Evolutionary conservation across 495 filamentous ascomycete genomes (phyloP).

Genomic region (Aspergillus funiculosus): DNA sequence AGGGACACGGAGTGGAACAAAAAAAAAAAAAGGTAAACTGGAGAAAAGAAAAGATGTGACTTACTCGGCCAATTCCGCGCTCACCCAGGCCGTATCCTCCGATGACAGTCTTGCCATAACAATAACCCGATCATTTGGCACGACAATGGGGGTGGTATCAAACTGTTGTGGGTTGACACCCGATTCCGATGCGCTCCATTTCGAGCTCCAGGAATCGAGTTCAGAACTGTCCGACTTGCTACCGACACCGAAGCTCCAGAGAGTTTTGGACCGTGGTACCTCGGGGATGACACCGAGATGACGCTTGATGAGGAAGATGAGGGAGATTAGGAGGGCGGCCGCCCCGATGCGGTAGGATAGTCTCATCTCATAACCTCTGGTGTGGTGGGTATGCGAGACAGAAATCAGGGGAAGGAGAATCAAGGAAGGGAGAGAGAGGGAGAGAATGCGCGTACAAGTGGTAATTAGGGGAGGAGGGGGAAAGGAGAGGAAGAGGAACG

Average conservation of each 20-base stretch:
- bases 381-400: slow-evolving; percentile 1
- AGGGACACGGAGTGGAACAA: not conserved
- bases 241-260: slow-evolving; percentile 31
- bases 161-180: slow-evolving; percentile 22
- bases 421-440: not conserved
- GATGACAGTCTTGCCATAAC: slow-evolving; percentile 37
- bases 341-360: slow-evolving; percentile 35
- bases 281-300: slow-evolving; percentile 27
- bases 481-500: slow-evolving; percentile 7
- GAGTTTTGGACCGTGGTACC: slow-evolving; percentile 19
- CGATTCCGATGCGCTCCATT: slow-evolving; percentile 8
- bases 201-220: slow-evolving; percentile 2
- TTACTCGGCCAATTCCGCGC: slow-evolving; percentile 36
- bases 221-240: slow-evolving; percentile 6
- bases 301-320: slow-evolving; percentile 33
- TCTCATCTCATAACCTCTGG: slow-evolving; percentile 40
- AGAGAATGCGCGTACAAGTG: not conserved
- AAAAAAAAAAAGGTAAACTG: not conserved
- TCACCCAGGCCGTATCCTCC: slow-evolving; percentile 40
- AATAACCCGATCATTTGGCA: slow-evolving; percentile 37
- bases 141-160: slow-evolving; percentile 31
- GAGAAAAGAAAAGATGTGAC: slow-evolving; percentile 10
- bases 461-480: slow-evolving; percentile 1
- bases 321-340: slow-evolving; percentile 32
- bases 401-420: not conserved